Conservation (phyloP, 257 asterid species). For the Penstemon davidsonii region DNA sequence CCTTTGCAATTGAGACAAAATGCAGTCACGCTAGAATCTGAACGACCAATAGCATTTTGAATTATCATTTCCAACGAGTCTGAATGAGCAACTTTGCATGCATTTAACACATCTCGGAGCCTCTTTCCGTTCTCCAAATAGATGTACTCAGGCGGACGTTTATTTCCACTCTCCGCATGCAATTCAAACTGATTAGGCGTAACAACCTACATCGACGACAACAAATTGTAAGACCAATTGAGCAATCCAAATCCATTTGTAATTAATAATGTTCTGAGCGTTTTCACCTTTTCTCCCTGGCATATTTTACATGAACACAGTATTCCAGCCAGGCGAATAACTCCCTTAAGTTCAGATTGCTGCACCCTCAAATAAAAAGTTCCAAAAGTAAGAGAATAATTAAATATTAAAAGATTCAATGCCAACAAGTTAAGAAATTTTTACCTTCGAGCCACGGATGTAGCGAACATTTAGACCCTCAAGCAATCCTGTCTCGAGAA, state of each 20-base stretch:
- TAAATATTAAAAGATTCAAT: not conserved
- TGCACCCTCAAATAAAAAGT: conserved; percentile 44
- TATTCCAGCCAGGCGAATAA: conserved; percentile 65
- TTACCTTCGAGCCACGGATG: conserved; percentile 63
- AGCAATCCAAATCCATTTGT: conserved; percentile 11
- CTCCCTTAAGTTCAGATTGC: conserved; percentile 58
- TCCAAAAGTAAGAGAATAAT: conserved; percentile 26
- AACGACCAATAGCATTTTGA: conserved; percentile 50
- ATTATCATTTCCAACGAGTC: conserved; percentile 59
- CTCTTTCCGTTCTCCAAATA: conserved; percentile 73
- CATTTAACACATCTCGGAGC: conserved; percentile 67
- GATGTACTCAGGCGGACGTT: conserved; percentile 77
- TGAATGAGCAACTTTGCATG: conserved; percentile 56
- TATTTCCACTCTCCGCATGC: conserved; percentile 78
- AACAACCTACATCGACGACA: conserved; percentile 52
- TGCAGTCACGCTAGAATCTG: conserved; percentile 30
- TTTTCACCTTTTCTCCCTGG: conserved; percentile 57
- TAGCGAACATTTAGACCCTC: conserved; percentile 77
- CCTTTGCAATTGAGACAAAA: conserved; percentile 70
- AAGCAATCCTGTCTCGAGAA: conserved; percentile 80
- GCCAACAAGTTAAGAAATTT: not conserved
- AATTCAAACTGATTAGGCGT: conserved; percentile 79
- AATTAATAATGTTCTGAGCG: not conserved
- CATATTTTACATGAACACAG: conserved; percentile 75
- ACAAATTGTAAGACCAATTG: conserved; percentile 24